Conservation (phyloP, 2,329 filamentous ascomycete genomes). For the Fusarium scirpi region DNA sequence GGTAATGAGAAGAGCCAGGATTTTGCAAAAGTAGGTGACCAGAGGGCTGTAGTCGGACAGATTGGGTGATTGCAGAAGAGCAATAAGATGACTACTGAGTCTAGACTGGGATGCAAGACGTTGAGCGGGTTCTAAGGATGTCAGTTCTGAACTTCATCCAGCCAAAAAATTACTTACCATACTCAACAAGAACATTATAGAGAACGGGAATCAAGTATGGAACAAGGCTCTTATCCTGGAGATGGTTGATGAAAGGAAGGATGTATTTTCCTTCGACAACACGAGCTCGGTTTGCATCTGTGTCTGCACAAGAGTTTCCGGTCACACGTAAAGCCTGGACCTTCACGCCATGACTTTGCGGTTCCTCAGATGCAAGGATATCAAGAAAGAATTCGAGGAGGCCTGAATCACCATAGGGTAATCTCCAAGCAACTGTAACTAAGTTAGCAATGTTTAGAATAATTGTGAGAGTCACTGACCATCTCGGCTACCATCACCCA, state of each 20-base stretch:
- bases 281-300: slow-evolving; percentile 69
- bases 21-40: slow-evolving; percentile 67
- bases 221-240: slow-evolving; percentile 62
- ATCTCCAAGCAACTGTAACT: slow-evolving; percentile 64
- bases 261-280: slow-evolving; percentile 65
- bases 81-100: slow-evolving; percentile 63
- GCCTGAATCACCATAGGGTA: slow-evolving; percentile 68
- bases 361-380: slow-evolving; percentile 54
- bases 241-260: slow-evolving; percentile 59
- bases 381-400: slow-evolving; percentile 68
- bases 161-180: slow-evolving; percentile 58
- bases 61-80: slow-evolving; percentile 61
- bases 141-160: slow-evolving; percentile 3
- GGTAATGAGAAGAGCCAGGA: slow-evolving; percentile 64
- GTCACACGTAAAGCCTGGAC: slow-evolving; percentile 68
- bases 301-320: slow-evolving; percentile 73
- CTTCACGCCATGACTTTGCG: slow-evolving; percentile 58
- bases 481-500: slow-evolving; percentile 68
- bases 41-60: slow-evolving; percentile 57
- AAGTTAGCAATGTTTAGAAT: not conserved
- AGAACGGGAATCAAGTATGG: slow-evolving; percentile 69
- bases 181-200: slow-evolving; percentile 73
- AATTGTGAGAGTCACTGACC: slow-evolving; percentile 54
- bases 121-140: slow-evolving; percentile 66
- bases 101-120: slow-evolving; percentile 64